Evolutionary conservation across 192 early-diverging fungal species (phyloP).

Genomic region (Jimgerdemannia lactiflua): DNA sequence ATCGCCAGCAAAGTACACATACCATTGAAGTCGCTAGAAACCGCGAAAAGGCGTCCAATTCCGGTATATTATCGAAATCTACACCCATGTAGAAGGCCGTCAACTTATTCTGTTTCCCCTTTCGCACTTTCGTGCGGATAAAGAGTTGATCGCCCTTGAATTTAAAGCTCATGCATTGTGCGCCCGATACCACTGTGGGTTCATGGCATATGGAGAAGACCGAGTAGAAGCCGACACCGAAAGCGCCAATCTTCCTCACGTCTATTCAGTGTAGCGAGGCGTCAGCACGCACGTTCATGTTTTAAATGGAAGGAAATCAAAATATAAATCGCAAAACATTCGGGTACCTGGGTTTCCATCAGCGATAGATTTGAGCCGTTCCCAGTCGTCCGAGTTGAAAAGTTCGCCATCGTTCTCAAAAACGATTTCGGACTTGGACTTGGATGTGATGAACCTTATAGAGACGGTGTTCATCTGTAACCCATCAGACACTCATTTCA

Average conservation of each 20-base stretch:
- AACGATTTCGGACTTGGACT: slow-evolving; percentile 35
- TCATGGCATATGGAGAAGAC: slow-evolving; percentile 88
- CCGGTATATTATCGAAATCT: slow-evolving; percentile 68
- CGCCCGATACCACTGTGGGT: slow-evolving; percentile 72
- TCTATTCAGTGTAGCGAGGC: not conserved
- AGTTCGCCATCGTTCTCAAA: slow-evolving; percentile 85
- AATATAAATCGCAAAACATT: no score
- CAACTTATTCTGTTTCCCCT: slow-evolving; percentile 43
- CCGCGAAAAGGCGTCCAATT: slow-evolving; percentile 56
- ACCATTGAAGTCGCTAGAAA: slow-evolving; percentile 63
- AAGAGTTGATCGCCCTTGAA: slow-evolving; percentile 88
- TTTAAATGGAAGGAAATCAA: not conserved
- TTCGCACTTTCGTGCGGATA: slow-evolving; percentile 53
- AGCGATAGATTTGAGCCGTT: slow-evolving; percentile 80
- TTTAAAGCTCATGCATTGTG: slow-evolving; percentile 83
- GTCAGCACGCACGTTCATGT: not conserved
- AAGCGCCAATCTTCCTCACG: slow-evolving; percentile 68
- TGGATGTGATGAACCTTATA: slow-evolving; percentile 51
- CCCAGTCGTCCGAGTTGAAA: slow-evolving; percentile 82
- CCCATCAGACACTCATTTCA: no score
- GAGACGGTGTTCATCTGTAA: slow-evolving; percentile 60
- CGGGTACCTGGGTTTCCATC: slow-evolving; percentile 87
- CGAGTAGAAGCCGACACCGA: slow-evolving; percentile 85
- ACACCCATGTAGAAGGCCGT: slow-evolving; percentile 76
- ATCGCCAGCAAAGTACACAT: not conserved